Percentiles rank a stretch among this genome's conserved stretches.
Conservation (phyloP, 306 rosid species). For the Medicago arabica region DNA sequence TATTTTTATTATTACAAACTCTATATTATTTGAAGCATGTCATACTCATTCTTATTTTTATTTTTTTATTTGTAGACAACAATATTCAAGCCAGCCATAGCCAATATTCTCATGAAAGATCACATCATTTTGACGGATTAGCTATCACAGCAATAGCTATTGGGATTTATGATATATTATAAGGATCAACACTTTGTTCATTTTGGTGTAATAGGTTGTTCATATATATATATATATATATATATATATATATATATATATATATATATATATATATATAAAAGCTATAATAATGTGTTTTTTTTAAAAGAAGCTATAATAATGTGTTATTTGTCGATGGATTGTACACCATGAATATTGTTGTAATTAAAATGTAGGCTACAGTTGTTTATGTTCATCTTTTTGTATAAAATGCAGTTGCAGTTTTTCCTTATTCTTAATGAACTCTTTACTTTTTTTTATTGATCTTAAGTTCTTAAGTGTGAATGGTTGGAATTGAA, state of each 20-base stretch:
- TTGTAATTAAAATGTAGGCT: slow-evolving; percentile 12
- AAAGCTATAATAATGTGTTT: no score
- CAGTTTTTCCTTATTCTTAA: not conserved
- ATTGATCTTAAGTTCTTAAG: not conserved
- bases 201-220: slow-evolving; percentile 19
- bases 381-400: slow-evolving; percentile 20
- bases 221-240: slow-evolving; percentile 2
- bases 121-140: slow-evolving; percentile 23
- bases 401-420: slow-evolving; percentile 2
- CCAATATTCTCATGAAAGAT: slow-evolving; percentile 37
- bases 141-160: slow-evolving; percentile 19
- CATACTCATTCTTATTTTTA: not conserved
- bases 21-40: not conserved
- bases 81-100: slow-evolving; percentile 46
- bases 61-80: slow-evolving; percentile 47
- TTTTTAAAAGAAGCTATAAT: not conserved
- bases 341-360: slow-evolving; percentile 15
- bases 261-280: not conserved
- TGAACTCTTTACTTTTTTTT: not conserved
- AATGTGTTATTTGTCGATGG: not conserved
- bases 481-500: slow-evolving; percentile 21
- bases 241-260: slow-evolving; percentile 23
- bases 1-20: no score
- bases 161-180: slow-evolving; percentile 11
- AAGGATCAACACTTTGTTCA: slow-evolving; percentile 34